phyloP scores from a whole-genome alignment of 352 stramenopile genomes.

The Globisporangium middletonii region DNA sequence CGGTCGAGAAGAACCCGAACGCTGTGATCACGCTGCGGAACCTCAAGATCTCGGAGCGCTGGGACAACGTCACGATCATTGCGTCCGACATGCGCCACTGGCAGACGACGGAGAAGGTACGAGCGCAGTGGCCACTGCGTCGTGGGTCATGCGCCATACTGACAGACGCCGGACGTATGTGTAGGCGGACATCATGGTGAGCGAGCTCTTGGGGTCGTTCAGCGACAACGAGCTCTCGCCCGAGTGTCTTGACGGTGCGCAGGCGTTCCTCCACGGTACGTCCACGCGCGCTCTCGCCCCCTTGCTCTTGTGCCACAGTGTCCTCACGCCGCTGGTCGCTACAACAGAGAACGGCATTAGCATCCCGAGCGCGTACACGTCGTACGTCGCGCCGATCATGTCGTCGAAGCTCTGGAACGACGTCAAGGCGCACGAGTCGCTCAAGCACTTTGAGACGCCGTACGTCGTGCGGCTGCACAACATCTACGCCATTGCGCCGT shows the following conservation, averaged over 20 bases:
- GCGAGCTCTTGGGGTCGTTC: conserved; percentile 95
- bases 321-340: not conserved
- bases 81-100: conserved; percentile 84
- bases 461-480: conserved; percentile 97
- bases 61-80: conserved; percentile 84
- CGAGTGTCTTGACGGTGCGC: conserved; percentile 95
- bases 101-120: conserved; percentile 57
- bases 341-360: conserved; percentile 70
- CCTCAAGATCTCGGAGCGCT: conserved; percentile 80
- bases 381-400: conserved; percentile 93
- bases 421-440: conserved; percentile 66
- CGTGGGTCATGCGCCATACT: not conserved
- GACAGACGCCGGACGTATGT: not conserved
- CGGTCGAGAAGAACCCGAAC: conserved; percentile 99
- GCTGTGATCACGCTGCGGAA: conserved; percentile 93
- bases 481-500: conserved; percentile 77
- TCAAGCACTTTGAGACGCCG: conserved; percentile 92
- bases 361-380: conserved; percentile 92
- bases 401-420: conserved; percentile 92
- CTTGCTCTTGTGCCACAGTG: not conserved
- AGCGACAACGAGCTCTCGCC: conserved; percentile 99
- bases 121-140: not conserved
- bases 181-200: conserved; percentile 93
- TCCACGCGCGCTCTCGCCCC: not conserved
- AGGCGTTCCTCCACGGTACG: conserved; percentile 88